Evolutionary conservation across 2,329 filamentous ascomycete genomes (phyloP).

Genomic region (Pyrenophora seminiperda): DNA sequence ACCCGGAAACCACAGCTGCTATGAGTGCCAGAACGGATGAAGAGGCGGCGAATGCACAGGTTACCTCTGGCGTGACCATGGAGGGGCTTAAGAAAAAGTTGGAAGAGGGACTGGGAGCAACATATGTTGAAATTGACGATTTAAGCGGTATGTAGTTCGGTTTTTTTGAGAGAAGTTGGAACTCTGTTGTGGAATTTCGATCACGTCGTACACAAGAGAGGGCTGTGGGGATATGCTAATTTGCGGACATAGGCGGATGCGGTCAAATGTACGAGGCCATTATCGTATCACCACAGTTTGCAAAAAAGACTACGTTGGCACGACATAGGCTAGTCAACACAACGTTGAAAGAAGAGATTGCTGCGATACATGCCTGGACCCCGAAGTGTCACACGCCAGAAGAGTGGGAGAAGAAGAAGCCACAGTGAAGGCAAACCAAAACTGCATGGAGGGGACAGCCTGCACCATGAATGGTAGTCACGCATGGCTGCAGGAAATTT

Average conservation of each 20-base stretch:
- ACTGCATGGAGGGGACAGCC: background rate
- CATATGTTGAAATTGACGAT: constrained; percentile 86
- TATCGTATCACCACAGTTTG: constrained; percentile 63
- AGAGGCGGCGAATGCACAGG: constrained; percentile 58
- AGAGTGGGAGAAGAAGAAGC: constrained; percentile 77
- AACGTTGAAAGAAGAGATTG: constrained; percentile 83
- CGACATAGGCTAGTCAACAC: constrained; percentile 86
- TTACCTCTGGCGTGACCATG: constrained; percentile 70
- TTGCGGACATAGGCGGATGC: constrained; percentile 62
- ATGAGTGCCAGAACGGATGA: constrained; percentile 54
- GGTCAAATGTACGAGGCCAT: constrained; percentile 73
- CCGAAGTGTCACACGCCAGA: constrained; percentile 91
- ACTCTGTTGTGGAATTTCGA: too few species aligned
- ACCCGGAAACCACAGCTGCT: constrained; percentile 13
- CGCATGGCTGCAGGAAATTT: background rate
- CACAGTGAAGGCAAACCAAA: constrained; percentile 24
- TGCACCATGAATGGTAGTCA: background rate
- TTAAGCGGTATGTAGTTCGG: constrained; percentile 75
- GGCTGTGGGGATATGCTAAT: constrained; percentile 18
- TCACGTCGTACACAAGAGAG: too few species aligned
- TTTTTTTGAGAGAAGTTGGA: background rate
- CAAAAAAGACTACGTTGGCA: constrained; percentile 70
- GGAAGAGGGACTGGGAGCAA: constrained; percentile 70
- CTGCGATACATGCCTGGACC: constrained; percentile 91
- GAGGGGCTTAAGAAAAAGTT: constrained; percentile 72